Evolutionary conservation across 176 grass and related monocot genomes (phyloP).

Genomic region (Carex parvula): DNA sequence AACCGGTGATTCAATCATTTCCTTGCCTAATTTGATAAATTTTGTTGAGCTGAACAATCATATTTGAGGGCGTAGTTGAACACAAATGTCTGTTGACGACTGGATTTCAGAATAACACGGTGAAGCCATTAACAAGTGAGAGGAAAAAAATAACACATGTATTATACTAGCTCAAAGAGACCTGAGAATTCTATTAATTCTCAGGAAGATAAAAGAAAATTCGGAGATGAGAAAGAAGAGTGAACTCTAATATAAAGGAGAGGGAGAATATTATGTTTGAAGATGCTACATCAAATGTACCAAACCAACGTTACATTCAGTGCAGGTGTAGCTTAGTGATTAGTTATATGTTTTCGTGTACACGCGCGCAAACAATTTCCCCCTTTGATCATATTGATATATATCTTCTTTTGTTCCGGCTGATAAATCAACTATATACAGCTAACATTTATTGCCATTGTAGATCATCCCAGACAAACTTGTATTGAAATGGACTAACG

Average conservation of each 20-base stretch:
- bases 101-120: neutral
- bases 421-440: neutral
- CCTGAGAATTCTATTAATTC: neutral
- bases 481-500: neutral
- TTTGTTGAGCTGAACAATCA: neutral
- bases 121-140: neutral
- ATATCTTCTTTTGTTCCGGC: neutral
- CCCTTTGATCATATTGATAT: neutral
- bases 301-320: neutral
- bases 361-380: too few species aligned
- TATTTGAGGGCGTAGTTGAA: neutral
- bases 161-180: neutral
- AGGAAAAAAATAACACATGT: neutral
- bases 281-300: neutral
- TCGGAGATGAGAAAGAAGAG: neutral
- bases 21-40: neutral
- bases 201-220: neutral
- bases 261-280: neutral
- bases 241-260: neutral
- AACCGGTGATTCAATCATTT: neutral
- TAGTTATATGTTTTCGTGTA: too few species aligned
- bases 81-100: neutral
- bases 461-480: neutral
- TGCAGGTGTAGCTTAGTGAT: neutral
- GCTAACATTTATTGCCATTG: neutral